phyloP scores from a whole-genome alignment of 192 early-diverging fungal species.

The Coemansia sp. region DNA sequence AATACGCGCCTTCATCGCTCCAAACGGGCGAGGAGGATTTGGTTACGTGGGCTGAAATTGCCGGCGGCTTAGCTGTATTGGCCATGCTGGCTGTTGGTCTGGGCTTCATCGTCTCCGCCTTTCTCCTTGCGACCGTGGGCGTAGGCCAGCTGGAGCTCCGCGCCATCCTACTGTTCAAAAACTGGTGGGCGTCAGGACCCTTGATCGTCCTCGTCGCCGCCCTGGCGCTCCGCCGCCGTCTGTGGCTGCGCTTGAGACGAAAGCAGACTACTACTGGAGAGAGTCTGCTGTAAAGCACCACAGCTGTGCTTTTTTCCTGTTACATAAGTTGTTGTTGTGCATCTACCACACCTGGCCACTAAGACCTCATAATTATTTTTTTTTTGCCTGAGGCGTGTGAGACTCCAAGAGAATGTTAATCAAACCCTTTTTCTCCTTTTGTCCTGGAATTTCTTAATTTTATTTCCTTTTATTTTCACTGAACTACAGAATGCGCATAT shows the following conservation, averaged over 20 bases:
- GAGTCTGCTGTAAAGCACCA: not conserved
- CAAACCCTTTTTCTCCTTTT: not conserved
- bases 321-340: not conserved
- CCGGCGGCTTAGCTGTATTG: conserved; percentile 33
- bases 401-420: not conserved
- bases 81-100: conserved; percentile 24
- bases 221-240: conserved; percentile 17
- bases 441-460: not conserved
- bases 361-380: too few relatives aligned
- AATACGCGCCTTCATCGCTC: not conserved
- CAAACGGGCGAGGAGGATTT: conserved; percentile 1
- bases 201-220: conserved; percentile 15
- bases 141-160: conserved; percentile 53
- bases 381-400: not conserved
- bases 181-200: conserved; percentile 36
- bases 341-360: too few relatives aligned
- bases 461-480: not conserved
- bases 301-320: not conserved
- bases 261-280: not conserved
- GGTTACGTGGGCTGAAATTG: conserved; percentile 38
- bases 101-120: conserved; percentile 33
- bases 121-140: conserved; percentile 43
- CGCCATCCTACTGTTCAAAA: conserved; percentile 29
- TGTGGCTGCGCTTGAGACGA: conserved; percentile 18
- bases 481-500: conserved; percentile 37